Conservation (phyloP, 495 filamentous ascomycete genomes). For the Lasiosphaeris hirsuta region DNA sequence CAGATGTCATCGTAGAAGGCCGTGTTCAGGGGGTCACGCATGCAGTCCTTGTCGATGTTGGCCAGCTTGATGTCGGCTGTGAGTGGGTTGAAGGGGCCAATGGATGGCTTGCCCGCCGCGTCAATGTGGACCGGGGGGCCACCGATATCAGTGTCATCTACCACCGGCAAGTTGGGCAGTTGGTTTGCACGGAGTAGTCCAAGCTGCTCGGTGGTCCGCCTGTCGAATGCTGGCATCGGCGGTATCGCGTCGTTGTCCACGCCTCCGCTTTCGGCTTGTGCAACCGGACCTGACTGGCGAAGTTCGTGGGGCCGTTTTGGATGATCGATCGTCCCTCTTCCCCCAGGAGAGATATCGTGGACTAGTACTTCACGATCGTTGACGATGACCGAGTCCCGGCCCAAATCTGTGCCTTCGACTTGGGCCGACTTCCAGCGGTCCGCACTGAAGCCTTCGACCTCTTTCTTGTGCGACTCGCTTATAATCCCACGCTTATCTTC, state of each 20-base stretch:
- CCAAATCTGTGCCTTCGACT: constrained; percentile 52
- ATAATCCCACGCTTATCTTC: constrained; percentile 25
- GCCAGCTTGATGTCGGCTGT: constrained; percentile 63
- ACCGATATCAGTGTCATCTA: constrained; percentile 78
- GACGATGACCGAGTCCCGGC: constrained; percentile 64
- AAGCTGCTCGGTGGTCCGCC: constrained; percentile 51
- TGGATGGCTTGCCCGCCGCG: constrained; percentile 31
- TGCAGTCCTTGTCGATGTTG: constrained; percentile 52
- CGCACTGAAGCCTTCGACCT: constrained; percentile 71
- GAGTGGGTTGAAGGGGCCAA: constrained; percentile 50
- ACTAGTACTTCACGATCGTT: constrained; percentile 65
- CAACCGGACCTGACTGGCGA: constrained; percentile 14
- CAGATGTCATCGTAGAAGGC: constrained; percentile 84
- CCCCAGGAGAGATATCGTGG: constrained; percentile 54
- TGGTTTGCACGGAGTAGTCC: constrained; percentile 60
- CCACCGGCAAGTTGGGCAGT: constrained; percentile 60
- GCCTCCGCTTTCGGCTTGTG: constrained; percentile 17
- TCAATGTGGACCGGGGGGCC: constrained; percentile 55
- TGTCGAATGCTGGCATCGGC: constrained; percentile 46
- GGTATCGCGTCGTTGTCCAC: constrained; percentile 45
- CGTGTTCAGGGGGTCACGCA: constrained; percentile 77
- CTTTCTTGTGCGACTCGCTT: constrained; percentile 62
- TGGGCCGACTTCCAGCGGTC: constrained; percentile 65
- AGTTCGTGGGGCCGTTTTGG: constrained; percentile 41
- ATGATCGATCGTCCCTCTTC: constrained; percentile 52